Evolutionary conservation across 2,329 filamentous ascomycete genomes (phyloP), one percentile per base, ranked within the genome.

Genomic region (Pleurostoma richardsiae): DNA sequence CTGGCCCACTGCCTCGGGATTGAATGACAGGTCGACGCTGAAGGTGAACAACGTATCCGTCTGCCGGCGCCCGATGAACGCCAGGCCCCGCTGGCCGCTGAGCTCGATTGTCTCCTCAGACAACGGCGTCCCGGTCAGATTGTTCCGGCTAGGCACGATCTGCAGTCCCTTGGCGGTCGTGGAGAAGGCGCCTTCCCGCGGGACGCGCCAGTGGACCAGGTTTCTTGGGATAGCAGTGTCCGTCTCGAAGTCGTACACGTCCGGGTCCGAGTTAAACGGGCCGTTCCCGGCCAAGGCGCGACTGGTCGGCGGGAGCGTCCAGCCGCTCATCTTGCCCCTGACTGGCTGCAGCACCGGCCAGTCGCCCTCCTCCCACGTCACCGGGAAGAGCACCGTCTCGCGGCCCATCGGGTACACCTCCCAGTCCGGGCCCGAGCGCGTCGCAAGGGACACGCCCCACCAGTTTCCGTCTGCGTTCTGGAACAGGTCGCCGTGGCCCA

Each of bases 371-470:
- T 67, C 49, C 79, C 76, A 83, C 0, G 63, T 72, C 2, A 70
- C 74, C 0, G 73, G 67, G 8, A 67, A 69, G 4, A 79, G 58
- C 0, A 78, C 69, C 0, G 72, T 71, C 55, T 82, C 78, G 8
- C 78, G 64, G 1, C 77, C 77, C 76, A 80, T 77, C 0, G 75
- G 73, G 52, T 73, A 77, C 19, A 63, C 60, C 29, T 56, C 51
- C 51, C 60, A 75, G 10, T 60, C 59, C 0, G 70, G 66, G 0
- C 70, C 73, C 11, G 64, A 66, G 2, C 77, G 63, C 0, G 71
- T 74, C 1, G 70, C 64, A 2, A 82, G 59, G 2, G 68, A 66
- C 4, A 73, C 62, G 0, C 67, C 71, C 77, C 76, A 80, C 78
- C 78, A 82, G 30, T 74, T 69, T 0, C 72, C 74, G 0, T 53